A percentile compares a stretch with the other conserved stretches of the same genome.
phyloP scores from a whole-genome alignment of 257 asterid genomes.

The Osmanthus fragrans region DNA sequence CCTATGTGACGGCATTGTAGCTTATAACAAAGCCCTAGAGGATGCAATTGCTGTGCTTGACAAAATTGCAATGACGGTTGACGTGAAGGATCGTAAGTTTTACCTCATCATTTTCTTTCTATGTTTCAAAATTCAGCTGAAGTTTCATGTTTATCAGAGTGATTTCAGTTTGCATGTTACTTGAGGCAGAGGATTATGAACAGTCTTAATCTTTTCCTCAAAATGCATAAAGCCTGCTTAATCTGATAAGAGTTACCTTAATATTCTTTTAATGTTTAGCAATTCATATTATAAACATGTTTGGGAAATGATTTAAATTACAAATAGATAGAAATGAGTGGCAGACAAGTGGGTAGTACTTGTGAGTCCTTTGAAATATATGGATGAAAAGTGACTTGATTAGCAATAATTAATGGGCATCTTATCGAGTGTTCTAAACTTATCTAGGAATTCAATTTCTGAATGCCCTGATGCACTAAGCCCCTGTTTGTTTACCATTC shows the following conservation, averaged over 20 bases:
- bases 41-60: slow-evolving; percentile 85
- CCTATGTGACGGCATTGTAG: slow-evolving; percentile 39
- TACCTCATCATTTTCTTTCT: not conserved
- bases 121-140: not conserved
- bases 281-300: not conserved
- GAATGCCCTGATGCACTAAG: no score
- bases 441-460: no score
- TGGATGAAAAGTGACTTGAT: no score
- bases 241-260: not conserved
- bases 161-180: slow-evolving; percentile 2
- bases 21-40: slow-evolving; percentile 85
- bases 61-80: slow-evolving; percentile 81
- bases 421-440: not conserved
- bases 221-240: not conserved
- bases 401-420: not conserved
- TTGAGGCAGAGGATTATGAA: not conserved
- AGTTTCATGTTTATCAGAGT: not conserved
- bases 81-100: slow-evolving; percentile 84
- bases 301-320: no score
- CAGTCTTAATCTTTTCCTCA: slow-evolving; percentile 6
- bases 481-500: no score
- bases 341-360: no score
- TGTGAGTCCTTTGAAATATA: no score
- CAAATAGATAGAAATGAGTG: no score
- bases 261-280: not conserved